Base-by-base conservation (phyloP, 129 eudicot genomes). In the Silybum marianum region DNA sequence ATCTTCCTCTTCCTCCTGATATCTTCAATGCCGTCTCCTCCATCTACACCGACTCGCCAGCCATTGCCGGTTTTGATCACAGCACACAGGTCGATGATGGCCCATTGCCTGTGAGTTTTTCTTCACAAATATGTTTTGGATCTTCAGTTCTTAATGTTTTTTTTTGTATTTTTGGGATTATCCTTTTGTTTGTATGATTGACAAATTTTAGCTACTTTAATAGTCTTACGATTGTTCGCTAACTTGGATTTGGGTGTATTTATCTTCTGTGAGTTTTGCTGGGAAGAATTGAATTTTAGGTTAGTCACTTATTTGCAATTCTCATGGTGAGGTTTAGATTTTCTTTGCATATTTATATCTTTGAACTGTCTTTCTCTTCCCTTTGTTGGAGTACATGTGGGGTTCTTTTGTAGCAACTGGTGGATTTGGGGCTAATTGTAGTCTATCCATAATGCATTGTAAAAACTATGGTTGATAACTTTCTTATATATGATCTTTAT, bases 1-100 rank as follows among this genome's bases (percentile, higher is more conserved):
- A 91, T 71, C 87, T 91, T 79, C 93, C 97, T 63, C 86, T 91
- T 32, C 91, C 97, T 2, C 84, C 84, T 6, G 82, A 89, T 48
- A 77, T 91, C 24, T 86, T 85, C 82, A 86, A 84, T 44, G 86
- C 91, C 48, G 97, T 91, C 44, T 79, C 88, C 28, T 80, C 89
- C 13, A 91, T 91, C 71, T 91, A 32, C 36, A 32, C 36, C 24
- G 42, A 73, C 63, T 51, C 63, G n/a, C 63, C 63, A 16, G 70
- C 76, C 54, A 69, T 23, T 77, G 76, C 7, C 26, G 72, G 78
- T 76, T 83, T 81, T 36, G 7, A 54, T 54, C 46, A 19, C 14
- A 12, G 54, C 23, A 7, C 51, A 6, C 19, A 40, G 6, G 21
- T 34, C 42, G 66, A 51, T 7, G 42, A 25, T 75, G 25, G 19